phyloP scores from a whole-genome alignment of 2,329 filamentous ascomycete species.

The Blumeria graminis region DNA sequence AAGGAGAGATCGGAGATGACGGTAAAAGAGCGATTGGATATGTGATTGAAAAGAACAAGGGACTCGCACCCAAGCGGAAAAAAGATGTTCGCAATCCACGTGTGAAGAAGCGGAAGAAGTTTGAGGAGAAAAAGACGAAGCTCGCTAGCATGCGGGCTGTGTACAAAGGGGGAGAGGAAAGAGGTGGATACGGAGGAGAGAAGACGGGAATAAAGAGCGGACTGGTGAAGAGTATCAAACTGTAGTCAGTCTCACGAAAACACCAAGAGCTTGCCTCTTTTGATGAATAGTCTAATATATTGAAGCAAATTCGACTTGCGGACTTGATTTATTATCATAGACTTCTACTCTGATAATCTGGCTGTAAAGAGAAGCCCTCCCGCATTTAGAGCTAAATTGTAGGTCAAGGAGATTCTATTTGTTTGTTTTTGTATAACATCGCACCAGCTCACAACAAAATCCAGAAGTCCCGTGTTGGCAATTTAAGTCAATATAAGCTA shows the following conservation, averaged over 20 bases:
- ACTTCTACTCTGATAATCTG: no score
- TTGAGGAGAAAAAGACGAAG: conserved; percentile 94
- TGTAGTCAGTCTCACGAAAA: conserved; percentile 22
- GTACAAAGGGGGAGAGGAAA: conserved; percentile 67
- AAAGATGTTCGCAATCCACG: conserved; percentile 89
- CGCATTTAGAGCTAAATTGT: no score
- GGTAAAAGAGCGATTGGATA: conserved; percentile 87
- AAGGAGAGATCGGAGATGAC: conserved; percentile 49
- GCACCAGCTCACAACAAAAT: no score
- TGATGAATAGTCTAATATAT: no score
- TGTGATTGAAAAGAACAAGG: conserved; percentile 94
- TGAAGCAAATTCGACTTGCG: no score
- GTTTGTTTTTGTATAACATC: no score
- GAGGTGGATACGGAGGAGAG: conserved; percentile 75
- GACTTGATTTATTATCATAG: no score
- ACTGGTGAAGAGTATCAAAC: conserved; percentile 77
- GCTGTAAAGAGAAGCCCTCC: no score
- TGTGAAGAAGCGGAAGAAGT: conserved; percentile 97
- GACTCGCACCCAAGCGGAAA: conserved; percentile 64
- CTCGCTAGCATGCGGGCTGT: conserved; percentile 61
- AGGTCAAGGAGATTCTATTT: no score
- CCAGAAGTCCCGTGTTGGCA: no score
- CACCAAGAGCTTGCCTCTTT: no score
- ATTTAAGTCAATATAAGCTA: no score
- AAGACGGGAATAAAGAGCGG: conserved; percentile 86